Evolutionary conservation across 192 early-diverging fungal genomes (phyloP), one percentile per base, ranked within the genome.

Genomic region (Martensiomyces pterosporus): DNA sequence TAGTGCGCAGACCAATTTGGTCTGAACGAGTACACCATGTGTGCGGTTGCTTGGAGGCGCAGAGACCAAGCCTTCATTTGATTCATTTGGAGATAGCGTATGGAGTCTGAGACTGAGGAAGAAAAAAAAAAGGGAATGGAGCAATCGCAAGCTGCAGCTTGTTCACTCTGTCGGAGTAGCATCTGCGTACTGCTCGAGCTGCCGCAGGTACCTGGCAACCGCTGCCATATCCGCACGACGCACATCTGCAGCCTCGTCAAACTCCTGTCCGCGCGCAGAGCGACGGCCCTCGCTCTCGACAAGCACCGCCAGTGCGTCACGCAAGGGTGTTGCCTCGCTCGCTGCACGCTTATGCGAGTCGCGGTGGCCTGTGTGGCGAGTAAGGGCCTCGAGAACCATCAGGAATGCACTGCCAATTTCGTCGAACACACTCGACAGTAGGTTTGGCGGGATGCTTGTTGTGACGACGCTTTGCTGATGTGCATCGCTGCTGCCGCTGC

Each of bases 381-480:
- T 64, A 43, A 72, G 45, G 0, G 69, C 69, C 39, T 72, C 69
- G 19, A 72, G 42, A 18, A 72, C 49, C 62, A 72, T 60, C 39
- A 72, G 16, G 24, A 72, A 72, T 2, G 69, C 69, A 8, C 25
- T 33, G 12, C 57, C 61, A 3, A 72, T 36, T 19, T 65, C 62
- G 18, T 65, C 62, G 52, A 72, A 72, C 1, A 50, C 53, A 3
- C 43, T 56, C 0, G 49, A 19, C 45, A 72, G 29, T 14, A 49
- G 24, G 1, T 3, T 3, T 0, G 55, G 9, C 9, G 48, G 29
- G 8, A 64, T 26, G 0, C 49, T 23, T 0, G 60, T 60, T 2
- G 25, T 27, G 2, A 55, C 52, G 29, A 32, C 29, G 6, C 12
- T 5, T n/a, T n/a, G n/a, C n/a, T n/a, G n/a, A n/a, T n/a, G n/a